These are phyloP conservation scores for Paramecium sonneborni DNA, from an alignment of 73 alveolate genomes.

Conservation along the genomic window DNA sequence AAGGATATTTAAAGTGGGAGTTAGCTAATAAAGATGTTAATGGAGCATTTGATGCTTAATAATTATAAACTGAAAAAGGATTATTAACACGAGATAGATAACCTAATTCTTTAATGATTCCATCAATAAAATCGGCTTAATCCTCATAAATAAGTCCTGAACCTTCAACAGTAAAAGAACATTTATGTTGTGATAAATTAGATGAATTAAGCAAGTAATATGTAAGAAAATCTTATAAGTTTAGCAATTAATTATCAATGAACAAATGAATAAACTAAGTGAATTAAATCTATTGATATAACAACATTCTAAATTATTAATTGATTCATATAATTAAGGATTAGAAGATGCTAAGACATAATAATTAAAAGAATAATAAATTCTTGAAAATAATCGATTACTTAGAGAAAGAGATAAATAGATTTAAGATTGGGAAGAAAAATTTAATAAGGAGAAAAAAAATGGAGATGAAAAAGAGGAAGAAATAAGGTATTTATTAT, in stretches of 20 bases:
- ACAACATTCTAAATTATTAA: neutral
- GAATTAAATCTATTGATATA: neutral
- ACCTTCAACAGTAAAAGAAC: neutral
- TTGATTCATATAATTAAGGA: neutral
- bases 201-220: neutral
- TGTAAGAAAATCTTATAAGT: neutral
- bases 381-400: neutral
- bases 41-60: neutral
- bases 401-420: neutral
- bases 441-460: neutral
- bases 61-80: neutral
- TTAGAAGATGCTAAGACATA: neutral
- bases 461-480: neutral
- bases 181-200: neutral
- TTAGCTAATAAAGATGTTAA: neutral
- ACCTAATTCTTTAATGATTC: neutral
- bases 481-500: neutral
- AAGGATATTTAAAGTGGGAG: neutral
- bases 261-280: neutral
- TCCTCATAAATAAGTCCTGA: neutral
- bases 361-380: neutral
- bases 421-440: slow-evolving; percentile 5
- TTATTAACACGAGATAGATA: neutral
- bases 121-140: neutral
- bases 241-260: neutral